These are phyloP conservation scores for Bocquillonia castaneifolia DNA, from an alignment of 441 rosid species.

Conservation along the genomic window DNA sequence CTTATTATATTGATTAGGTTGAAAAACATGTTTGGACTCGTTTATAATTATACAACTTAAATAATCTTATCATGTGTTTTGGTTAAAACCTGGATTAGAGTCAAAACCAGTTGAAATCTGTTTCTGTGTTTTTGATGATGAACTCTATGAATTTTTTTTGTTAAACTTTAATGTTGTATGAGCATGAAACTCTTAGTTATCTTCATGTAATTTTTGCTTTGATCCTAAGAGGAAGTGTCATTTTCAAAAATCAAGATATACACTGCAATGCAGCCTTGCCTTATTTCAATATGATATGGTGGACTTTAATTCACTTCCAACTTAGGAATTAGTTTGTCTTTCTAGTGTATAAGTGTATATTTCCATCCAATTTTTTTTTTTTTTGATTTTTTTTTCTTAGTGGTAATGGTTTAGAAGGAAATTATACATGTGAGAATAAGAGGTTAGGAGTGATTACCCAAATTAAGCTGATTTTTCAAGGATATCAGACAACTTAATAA, in stretches of 20 bases:
- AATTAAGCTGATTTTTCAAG: background rate
- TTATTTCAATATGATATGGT: background rate
- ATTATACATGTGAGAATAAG: background rate
- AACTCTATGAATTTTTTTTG: background rate
- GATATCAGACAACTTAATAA: background rate
- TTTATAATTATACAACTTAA: background rate
- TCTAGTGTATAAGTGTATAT: background rate
- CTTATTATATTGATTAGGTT: background rate
- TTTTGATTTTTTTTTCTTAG: no score
- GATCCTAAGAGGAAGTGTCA: background rate
- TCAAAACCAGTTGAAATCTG: background rate
- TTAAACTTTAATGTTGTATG: background rate
- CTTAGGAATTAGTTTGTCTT: background rate
- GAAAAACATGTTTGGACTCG: background rate
- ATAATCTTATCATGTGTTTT: background rate
- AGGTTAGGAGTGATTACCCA: slow-evolving; percentile 3
- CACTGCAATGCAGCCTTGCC: background rate
- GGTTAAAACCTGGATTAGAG: background rate
- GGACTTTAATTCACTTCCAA: background rate
- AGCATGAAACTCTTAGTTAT: no score
- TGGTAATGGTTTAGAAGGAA: background rate
- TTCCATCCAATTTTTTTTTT: no score
- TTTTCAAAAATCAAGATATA: background rate
- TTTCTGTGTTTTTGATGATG: background rate
- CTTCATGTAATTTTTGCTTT: background rate